A percentile compares a stretch with the other conserved stretches of the same genome.
Evolutionary conservation across 129 eudicot species (phyloP).

Genomic region (Heracleum sosnowskyi): DNA sequence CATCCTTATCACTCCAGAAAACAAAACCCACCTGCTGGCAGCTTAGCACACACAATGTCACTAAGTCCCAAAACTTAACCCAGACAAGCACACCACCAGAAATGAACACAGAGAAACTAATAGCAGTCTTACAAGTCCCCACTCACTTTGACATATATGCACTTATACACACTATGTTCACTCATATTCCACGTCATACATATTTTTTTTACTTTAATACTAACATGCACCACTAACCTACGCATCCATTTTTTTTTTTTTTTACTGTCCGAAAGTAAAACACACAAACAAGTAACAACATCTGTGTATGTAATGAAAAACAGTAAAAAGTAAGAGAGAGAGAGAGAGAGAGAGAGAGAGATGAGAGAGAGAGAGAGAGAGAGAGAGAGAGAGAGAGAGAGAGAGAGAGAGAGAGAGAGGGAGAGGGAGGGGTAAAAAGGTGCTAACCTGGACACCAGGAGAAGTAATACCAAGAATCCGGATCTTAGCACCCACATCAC

Average conservation of each 20-base stretch:
- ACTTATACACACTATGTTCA: background rate
- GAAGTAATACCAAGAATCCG: conserved; percentile 78
- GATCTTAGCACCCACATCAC: conserved; percentile 92
- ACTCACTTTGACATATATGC: background rate
- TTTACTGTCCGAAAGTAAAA: background rate
- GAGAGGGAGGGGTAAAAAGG: no score
- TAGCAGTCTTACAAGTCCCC: background rate
- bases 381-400: no score
- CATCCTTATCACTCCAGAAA: background rate
- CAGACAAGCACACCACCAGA: background rate
- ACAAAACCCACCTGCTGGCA: background rate
- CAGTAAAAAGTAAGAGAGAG: background rate
- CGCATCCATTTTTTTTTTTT: background rate
- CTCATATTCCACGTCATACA: background rate
- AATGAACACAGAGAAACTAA: background rate
- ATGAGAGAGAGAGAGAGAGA: no score
- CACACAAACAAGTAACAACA: no score
- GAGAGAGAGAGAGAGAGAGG: no score
- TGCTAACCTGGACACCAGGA: conserved; percentile 76
- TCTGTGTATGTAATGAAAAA: background rate
- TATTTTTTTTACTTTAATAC: background rate
- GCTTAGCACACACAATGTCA: conserved; percentile 2
- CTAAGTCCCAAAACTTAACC: background rate
- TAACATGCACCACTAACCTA: background rate
- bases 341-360: background rate